These are phyloP conservation scores for Lindgomyces ingoldianus DNA, from an alignment of 495 filamentous ascomycete species.

Conservation along the genomic window DNA sequence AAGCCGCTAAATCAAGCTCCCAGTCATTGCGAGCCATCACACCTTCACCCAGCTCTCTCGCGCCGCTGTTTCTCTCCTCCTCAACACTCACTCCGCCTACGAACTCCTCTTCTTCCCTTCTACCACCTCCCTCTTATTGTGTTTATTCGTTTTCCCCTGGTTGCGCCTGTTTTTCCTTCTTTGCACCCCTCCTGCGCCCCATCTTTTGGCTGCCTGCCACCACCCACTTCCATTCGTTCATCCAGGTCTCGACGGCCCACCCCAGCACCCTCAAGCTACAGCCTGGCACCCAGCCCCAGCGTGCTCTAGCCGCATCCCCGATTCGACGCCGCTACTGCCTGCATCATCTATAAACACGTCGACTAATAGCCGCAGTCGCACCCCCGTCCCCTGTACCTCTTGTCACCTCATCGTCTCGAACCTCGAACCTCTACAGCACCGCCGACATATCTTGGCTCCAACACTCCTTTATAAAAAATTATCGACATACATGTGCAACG, in stretches of 20 bases:
- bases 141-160: constrained; percentile 5
- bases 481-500: constrained; percentile 49
- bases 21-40: not conserved
- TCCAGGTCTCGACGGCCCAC: not conserved
- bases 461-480: not conserved
- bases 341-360: constrained; percentile 2
- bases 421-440: not conserved
- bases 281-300: constrained; percentile 17
- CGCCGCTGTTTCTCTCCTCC: not conserved
- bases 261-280: constrained; percentile 10
- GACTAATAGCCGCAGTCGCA: constrained; percentile 4
- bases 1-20: not conserved
- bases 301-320: not conserved
- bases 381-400: not conserved
- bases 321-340: constrained; percentile 9
- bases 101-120: constrained; percentile 2
- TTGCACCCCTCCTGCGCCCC: not conserved
- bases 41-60: not conserved
- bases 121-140: not conserved
- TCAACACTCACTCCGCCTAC: not conserved
- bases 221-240: not conserved
- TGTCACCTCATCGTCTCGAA: not conserved
- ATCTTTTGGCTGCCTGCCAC: constrained; percentile 7
- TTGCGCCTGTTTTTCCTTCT: constrained; percentile 4
- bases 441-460: not conserved